Base-by-base conservation (phyloP, 2,329 filamentous ascomycete genomes). In the Monosporascus cannonballus region DNA sequence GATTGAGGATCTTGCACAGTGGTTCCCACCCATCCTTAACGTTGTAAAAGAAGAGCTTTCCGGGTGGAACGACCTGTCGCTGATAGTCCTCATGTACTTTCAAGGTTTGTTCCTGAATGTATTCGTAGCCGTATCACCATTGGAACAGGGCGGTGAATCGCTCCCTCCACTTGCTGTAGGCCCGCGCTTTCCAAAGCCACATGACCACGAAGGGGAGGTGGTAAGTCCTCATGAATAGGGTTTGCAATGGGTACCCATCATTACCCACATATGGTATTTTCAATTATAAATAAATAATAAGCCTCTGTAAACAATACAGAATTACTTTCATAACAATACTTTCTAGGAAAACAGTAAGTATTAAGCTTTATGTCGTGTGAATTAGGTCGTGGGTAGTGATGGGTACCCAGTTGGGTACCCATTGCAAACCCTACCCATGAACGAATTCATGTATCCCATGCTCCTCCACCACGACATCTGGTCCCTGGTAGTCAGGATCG, bases 401-500 rank as follows among this genome's bases (percentile, higher is more conserved):
- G 20, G 20, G 20, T 22, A 22, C 20, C 20, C 20, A 22, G 20
- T 22, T 22, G 20, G 20, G 20, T 3, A 22, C 20, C 20, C 20
- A 22, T 22, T 22, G 20, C 20, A 22, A 22, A 22, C 20, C 20
- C 20, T 22, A 22, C 20, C 20, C 20, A 68, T 65, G 53, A 68
- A 63, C 51, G 56, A 61, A 55, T 67, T 68, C 48, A 68, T 49
- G 51, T 64, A 55, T 48, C 56, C 58, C 67, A 69, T 68, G 54
- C 63, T 71, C 54, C 60, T 62, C 68, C 69, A 71, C 71, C 71
- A 73, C 3, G 66, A 65, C 37, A 60, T 59, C 44, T 68, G 61
- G 52, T 71, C 67, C 48, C 72, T 65, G 1, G 69, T 71, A 15
- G 73, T 76, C 55, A 68, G 72, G 50, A 80, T 71, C 30, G 79